Conservation (phyloP, 768 basidiomycete genomes). For the Neoboletus magnificus region DNA sequence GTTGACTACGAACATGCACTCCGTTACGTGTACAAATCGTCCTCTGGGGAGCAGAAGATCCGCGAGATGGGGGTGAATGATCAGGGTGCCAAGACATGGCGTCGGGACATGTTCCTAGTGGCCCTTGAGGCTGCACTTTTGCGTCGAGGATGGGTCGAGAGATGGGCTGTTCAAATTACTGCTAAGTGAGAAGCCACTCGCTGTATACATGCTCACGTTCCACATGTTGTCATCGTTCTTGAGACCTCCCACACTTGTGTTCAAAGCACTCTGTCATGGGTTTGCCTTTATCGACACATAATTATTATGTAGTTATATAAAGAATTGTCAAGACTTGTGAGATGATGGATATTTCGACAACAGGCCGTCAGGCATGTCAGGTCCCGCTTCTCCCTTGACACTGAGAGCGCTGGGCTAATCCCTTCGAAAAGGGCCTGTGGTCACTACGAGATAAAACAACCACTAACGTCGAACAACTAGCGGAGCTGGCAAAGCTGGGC, state of each 20-base stretch:
- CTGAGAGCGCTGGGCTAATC: neutral
- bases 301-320: neutral
- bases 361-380: too few species aligned
- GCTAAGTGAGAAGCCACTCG: constrained; percentile 6
- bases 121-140: constrained; percentile 54
- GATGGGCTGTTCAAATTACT: constrained; percentile 41
- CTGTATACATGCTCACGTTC: neutral
- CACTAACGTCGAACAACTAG: neutral
- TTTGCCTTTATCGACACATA: neutral
- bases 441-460: neutral
- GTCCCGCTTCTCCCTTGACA: neutral
- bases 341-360: neutral
- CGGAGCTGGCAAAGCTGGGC: too few species aligned
- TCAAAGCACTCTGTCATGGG: neutral
- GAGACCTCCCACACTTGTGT: too few species aligned
- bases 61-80: constrained; percentile 12
- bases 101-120: constrained; percentile 44
- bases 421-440: neutral
- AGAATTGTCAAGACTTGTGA: neutral
- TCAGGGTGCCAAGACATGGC: constrained; percentile 39
- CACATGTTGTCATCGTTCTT: neutral
- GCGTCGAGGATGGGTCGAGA: constrained; percentile 39
- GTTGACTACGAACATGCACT: constrained; percentile 25
- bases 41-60: constrained; percentile 8
- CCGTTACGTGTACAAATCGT: neutral